These are phyloP conservation scores for Rostrohypoxylon terebratum DNA, from an alignment of 495 filamentous ascomycete genomes.

Conservation along the genomic window DNA sequence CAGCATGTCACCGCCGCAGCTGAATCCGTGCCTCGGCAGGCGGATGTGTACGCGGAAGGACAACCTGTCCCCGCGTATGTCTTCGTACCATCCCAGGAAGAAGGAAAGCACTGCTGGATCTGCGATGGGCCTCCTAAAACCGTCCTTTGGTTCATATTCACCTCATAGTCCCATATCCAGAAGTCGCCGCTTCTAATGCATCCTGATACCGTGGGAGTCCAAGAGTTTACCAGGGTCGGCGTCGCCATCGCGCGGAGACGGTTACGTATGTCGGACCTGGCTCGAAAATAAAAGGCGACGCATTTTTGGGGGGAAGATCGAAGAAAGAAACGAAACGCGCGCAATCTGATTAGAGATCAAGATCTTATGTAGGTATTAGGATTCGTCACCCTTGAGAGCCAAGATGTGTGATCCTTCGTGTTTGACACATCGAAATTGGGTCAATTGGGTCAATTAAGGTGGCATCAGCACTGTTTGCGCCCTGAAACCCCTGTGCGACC, in stretches of 20 bases:
- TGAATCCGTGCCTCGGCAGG: constrained; percentile 24
- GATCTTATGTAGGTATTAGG: background rate
- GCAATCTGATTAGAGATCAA: background rate
- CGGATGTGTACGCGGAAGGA: constrained; percentile 44
- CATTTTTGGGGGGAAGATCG: background rate
- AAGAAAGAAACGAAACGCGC: background rate
- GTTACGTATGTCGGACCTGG: background rate
- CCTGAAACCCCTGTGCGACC: background rate
- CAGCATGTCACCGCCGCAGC: constrained; percentile 44
- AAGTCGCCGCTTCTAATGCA: constrained; percentile 42
- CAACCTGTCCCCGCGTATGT: constrained; percentile 44
- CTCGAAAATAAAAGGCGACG: background rate
- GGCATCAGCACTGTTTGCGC: background rate
- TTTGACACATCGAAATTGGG: background rate
- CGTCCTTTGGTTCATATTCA: constrained; percentile 27
- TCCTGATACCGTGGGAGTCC: constrained; percentile 32
- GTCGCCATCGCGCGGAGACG: background rate
- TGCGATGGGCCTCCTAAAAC: constrained; percentile 50
- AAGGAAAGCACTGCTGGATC: constrained; percentile 43
- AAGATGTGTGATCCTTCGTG: background rate
- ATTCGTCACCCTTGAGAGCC: background rate
- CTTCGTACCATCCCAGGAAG: constrained; percentile 36
- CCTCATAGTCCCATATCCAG: constrained; percentile 47
- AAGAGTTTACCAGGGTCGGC: constrained; percentile 34
- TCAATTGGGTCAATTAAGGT: background rate